Conservation (phyloP, 495 filamentous ascomycete species). For the Trichocladium antarcticum region DNA sequence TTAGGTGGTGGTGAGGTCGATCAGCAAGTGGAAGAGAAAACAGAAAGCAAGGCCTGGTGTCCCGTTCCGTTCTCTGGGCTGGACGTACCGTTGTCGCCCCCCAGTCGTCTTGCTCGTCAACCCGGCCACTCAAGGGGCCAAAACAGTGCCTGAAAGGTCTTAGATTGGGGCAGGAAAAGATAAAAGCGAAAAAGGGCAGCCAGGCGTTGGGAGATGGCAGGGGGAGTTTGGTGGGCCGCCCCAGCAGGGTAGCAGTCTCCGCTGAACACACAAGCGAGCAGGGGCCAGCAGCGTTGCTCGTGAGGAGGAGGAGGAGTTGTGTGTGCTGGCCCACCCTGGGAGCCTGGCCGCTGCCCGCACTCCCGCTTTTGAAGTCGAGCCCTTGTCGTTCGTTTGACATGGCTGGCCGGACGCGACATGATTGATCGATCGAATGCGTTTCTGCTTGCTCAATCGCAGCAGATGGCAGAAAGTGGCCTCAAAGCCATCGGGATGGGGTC, state of each 20-base stretch:
- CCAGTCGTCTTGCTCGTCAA: conserved; percentile 8
- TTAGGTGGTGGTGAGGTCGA: no score
- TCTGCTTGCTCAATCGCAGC: neutral
- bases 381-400: neutral
- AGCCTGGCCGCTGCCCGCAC: neutral
- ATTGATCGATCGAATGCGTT: no score
- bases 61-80: conserved; percentile 15
- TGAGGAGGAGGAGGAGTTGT: neutral
- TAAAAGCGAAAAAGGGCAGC: conserved; percentile 11
- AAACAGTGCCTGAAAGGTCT: conserved; percentile 23
- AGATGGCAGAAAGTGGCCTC: conserved; percentile 14
- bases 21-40: conserved; percentile 16
- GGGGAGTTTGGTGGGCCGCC: conserved; percentile 2
- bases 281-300: conserved; percentile 1
- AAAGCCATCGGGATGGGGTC: conserved; percentile 14
- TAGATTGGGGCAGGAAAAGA: conserved; percentile 18
- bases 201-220: conserved; percentile 4
- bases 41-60: conserved; percentile 21
- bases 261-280: conserved; percentile 10
- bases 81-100: conserved; percentile 12
- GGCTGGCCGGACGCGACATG: neutral
- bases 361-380: neutral
- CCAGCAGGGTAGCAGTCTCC: conserved; percentile 14
- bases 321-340: neutral
- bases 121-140: conserved; percentile 20